Conservation (phyloP, 1,139 yeast species). For the Nakaseomyces sp. region DNA sequence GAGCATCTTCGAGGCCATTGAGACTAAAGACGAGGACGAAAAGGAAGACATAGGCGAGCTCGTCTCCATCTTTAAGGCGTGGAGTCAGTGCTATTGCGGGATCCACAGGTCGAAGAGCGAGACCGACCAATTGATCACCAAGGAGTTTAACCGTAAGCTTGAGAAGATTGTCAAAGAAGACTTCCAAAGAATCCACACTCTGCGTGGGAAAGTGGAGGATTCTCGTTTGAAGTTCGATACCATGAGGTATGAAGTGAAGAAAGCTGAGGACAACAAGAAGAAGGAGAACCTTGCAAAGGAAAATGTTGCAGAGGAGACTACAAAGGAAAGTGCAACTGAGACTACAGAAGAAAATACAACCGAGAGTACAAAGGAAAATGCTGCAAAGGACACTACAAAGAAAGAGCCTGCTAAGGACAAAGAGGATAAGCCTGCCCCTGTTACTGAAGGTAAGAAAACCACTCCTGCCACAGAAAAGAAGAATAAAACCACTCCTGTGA, state of each 20-base stretch:
- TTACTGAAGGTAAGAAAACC: background rate
- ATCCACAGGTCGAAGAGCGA: slow-evolving; percentile 36
- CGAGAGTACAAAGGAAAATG: background rate
- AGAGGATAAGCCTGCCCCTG: no score
- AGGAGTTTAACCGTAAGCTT: slow-evolving; percentile 48
- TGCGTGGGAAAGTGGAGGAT: slow-evolving; percentile 59
- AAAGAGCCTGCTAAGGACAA: no score
- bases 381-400: no score
- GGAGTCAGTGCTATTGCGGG: slow-evolving; percentile 51
- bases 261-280: slow-evolving; percentile 29
- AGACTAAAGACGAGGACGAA: slow-evolving; percentile 26
- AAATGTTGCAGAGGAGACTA: background rate
- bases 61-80: slow-evolving; percentile 24
- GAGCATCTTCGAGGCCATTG: slow-evolving; percentile 18
- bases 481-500: background rate
- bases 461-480: background rate
- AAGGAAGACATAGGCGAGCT: slow-evolving; percentile 26
- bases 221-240: slow-evolving; percentile 64
- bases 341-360: background rate
- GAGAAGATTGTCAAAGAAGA: slow-evolving; percentile 45
- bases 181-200: slow-evolving; percentile 51
- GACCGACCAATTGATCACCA: slow-evolving; percentile 54
- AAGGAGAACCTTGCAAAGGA: background rate
- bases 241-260: slow-evolving; percentile 46
- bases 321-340: background rate